These are phyloP conservation scores for Beta lomatogona DNA, from an alignment of 179 eudicot genomes.

Conservation along the genomic window DNA sequence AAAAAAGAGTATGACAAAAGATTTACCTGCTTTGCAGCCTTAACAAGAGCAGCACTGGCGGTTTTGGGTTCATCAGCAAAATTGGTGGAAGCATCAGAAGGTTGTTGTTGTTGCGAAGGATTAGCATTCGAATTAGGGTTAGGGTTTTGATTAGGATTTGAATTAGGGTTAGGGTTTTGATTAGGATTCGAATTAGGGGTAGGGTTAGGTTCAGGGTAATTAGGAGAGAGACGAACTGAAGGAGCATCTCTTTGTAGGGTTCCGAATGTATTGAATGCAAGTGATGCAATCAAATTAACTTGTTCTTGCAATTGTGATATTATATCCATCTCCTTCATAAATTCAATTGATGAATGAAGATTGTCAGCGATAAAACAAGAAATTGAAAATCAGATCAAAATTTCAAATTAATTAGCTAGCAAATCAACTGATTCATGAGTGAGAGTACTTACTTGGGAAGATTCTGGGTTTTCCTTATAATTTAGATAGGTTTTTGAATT, in stretches of 20 bases:
- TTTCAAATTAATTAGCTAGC: neutral
- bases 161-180: conserved; percentile 57
- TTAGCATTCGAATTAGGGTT: conserved; percentile 65
- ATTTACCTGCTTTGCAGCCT: conserved; percentile 84
- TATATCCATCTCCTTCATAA: conserved; percentile 56
- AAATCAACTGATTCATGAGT: neutral
- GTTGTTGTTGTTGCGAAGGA: conserved; percentile 20
- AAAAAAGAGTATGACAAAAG: neutral
- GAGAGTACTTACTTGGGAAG: neutral
- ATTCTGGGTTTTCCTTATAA: neutral
- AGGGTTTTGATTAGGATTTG: conserved; percentile 41
- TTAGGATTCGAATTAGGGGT: conserved; percentile 83
- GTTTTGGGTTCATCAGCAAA: conserved; percentile 67
- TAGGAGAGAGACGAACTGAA: conserved; percentile 82
- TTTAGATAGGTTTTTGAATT: too few relatives aligned
- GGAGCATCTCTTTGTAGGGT: conserved; percentile 88
- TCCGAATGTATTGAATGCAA: conserved; percentile 88
- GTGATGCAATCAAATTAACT: conserved; percentile 61
- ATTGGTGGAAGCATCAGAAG: conserved; percentile 39
- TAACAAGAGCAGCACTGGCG: conserved; percentile 76
- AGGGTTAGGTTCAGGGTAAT: conserved; percentile 77
- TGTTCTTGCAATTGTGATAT: conserved; percentile 90
- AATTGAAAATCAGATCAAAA: neutral
- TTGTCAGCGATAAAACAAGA: neutral
- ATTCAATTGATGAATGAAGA: neutral